phyloP scores from a whole-genome alignment of 2,329 filamentous ascomycete species.

The Verticillium albo-atrum region DNA sequence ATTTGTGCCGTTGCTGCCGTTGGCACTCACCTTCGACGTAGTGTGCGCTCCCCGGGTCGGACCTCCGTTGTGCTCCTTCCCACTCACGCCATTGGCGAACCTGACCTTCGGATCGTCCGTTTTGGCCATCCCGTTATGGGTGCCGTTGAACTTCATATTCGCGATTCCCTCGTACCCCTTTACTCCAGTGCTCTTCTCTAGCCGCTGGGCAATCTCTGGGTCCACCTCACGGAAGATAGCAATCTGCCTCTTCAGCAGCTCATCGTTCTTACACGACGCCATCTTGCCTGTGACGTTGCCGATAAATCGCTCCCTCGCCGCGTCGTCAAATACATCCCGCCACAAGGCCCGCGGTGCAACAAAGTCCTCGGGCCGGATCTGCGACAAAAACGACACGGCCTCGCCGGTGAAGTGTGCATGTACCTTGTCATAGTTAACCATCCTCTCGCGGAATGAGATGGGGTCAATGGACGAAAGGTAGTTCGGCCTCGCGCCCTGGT shows the following conservation, averaged over 20 bases:
- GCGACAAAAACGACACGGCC: conserved; percentile 30
- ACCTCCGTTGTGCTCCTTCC: conserved; percentile 2
- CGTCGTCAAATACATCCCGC: conserved; percentile 58
- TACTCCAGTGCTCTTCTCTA: conserved; percentile 60
- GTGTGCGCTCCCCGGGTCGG: conserved; percentile 1
- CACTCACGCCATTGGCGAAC: conserved; percentile 45
- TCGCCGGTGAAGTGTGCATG: conserved; percentile 33
- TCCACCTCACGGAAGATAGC: conserved; percentile 61
- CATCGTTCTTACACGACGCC: conserved; percentile 50
- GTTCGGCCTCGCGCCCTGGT: conserved; percentile 10
- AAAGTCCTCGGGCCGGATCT: conserved; percentile 33
- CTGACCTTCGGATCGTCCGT: conserved; percentile 29
- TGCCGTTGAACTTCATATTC: conserved; percentile 53
- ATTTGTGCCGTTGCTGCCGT: background rate
- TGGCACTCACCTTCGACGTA: background rate
- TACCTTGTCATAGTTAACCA: conserved; percentile 29
- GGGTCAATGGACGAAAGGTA: conserved; percentile 19
- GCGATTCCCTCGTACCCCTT: conserved; percentile 56
- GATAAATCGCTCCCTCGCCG: conserved; percentile 53
- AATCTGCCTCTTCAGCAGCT: conserved; percentile 61
- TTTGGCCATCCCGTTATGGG: conserved; percentile 56
- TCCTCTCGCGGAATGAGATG: conserved; percentile 27
- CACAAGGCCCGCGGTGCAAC: conserved; percentile 51
- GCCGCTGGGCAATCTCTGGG: conserved; percentile 48
- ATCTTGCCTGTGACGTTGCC: conserved; percentile 59